Percentiles rank a stretch among this genome's conserved stretches.
Evolutionary conservation across 2,329 filamentous ascomycete genomes (phyloP).

Genomic region (Harringtonia lauricola): DNA sequence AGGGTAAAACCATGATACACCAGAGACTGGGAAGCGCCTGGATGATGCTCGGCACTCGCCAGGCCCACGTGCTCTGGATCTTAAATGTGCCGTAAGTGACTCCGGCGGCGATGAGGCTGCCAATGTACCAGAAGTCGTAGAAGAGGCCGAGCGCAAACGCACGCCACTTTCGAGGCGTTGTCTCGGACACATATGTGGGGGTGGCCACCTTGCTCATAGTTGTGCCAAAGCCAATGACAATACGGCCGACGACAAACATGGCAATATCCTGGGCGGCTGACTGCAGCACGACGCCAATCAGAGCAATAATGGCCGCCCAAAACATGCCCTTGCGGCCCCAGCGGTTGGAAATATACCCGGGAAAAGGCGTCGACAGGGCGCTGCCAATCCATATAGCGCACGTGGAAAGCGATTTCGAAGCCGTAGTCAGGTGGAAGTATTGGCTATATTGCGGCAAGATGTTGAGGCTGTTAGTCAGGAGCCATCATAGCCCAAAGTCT

Average conservation of each 20-base stretch:
- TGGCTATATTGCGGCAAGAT: too few species aligned
- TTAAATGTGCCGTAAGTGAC: slow-evolving; percentile 50
- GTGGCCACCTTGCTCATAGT: slow-evolving; percentile 25
- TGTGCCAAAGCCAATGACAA: slow-evolving; percentile 42
- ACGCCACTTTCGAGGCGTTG: slow-evolving; percentile 38
- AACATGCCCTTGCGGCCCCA: too few species aligned
- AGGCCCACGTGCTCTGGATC: slow-evolving; percentile 11
- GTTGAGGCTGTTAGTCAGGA: too few species aligned
- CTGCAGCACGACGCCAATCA: slow-evolving; percentile 61
- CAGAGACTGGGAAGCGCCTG: slow-evolving; percentile 18
- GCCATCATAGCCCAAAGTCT: too few species aligned
- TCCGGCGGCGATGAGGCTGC: slow-evolving; percentile 62
- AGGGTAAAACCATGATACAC: neutral
- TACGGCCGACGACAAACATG: slow-evolving; percentile 61
- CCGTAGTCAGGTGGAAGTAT: too few species aligned
- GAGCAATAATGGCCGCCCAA: too few species aligned
- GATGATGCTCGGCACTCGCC: slow-evolving; percentile 31
- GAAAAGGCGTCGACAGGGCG: too few species aligned
- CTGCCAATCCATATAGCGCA: too few species aligned
- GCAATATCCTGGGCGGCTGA: slow-evolving; percentile 48
- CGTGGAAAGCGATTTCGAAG: too few species aligned
- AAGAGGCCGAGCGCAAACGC: slow-evolving; percentile 65
- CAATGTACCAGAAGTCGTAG: slow-evolving; percentile 75
- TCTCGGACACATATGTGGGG: too few species aligned
- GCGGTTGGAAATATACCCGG: too few species aligned